Evolutionary conservation across 768 basidiomycete genomes (phyloP), one percentile per base, ranked within the genome.

Genomic region (Boletus speciosus): DNA sequence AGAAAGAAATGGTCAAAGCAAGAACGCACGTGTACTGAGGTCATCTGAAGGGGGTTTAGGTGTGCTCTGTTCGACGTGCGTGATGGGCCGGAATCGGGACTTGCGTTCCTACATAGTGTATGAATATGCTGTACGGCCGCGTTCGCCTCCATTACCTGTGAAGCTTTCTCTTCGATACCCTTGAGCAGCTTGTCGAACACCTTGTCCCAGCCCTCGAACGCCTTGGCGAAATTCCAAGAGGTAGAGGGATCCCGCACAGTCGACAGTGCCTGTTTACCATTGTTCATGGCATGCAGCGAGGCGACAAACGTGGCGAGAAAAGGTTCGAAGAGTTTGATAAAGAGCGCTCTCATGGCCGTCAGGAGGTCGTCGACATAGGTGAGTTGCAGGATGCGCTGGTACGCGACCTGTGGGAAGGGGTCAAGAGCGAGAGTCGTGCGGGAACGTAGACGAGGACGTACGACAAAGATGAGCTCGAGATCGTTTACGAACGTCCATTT

Each of bases 401-500:
- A 98, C 37, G 94, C 93, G 50, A 96, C 93, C 93, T 96, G 63
- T 4, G 10, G 16, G 31, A 15, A 23, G 42, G 55, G 52, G 51
- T 56, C 43, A 49, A 14, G 23, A 49, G 29, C 34, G 14, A 25
- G 19, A 15, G 52, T 6, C 42, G 16, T 0, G 47, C 52, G 37
- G 47, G 44, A 44, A 12, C 4, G 27, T 49, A 43, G 6, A 36
- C 10, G 32, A 29, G 49, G 11, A 77, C 90, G 61, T 64, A 95
- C 94, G 67, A 97, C 96, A 66, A 99, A 98, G 51, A 98, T 95
- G 62, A 99, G 81, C 57, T 96, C 96, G 42, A 98, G 78, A 58
- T 95, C 93, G 68, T 99, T 99, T 31, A 90, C 86, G 64, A 94
- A 91, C 0, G 92, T 86, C 94, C 96, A 98, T 70, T 87, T 88